Percentiles rank a stretch among this genome's conserved stretches.
These are phyloP conservation scores for Tolypocladium amazonense DNA, from an alignment of 2,329 filamentous ascomycete genomes.

Conservation along the genomic window DNA sequence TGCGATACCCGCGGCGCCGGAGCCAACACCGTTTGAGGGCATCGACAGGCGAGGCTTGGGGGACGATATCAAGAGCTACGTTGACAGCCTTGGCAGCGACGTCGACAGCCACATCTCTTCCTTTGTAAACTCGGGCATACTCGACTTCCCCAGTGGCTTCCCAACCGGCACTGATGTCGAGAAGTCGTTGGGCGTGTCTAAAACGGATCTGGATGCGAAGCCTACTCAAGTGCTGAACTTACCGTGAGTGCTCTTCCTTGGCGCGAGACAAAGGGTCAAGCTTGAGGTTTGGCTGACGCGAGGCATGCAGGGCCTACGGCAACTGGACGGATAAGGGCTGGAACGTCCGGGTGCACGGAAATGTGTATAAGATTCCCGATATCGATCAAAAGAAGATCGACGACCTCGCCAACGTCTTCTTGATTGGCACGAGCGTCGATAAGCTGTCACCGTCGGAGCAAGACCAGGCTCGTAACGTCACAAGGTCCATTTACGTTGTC, in stretches of 20 bases:
- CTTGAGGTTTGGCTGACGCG: not conserved
- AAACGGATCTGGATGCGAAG: slow-evolving; percentile 45
- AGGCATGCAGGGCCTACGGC: slow-evolving; percentile 40
- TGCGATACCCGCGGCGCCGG: slow-evolving; percentile 8
- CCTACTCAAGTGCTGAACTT: slow-evolving; percentile 64
- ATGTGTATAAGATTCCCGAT: slow-evolving; percentile 71
- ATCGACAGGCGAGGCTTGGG: slow-evolving; percentile 21
- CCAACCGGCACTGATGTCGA: slow-evolving; percentile 51
- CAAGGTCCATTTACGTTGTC: slow-evolving; percentile 62
- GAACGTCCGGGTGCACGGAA: slow-evolving; percentile 68
- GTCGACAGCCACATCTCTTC: slow-evolving; percentile 47
- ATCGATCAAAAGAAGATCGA: slow-evolving; percentile 55
- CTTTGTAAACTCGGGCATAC: slow-evolving; percentile 52
- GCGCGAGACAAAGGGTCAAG: not conserved
- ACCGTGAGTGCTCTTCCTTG: slow-evolving; percentile 31
- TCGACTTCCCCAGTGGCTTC: slow-evolving; percentile 57
- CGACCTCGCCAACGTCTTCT: slow-evolving; percentile 58
- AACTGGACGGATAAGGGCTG: slow-evolving; percentile 72
- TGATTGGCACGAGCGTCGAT: slow-evolving; percentile 52
- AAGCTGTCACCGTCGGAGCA: slow-evolving; percentile 48
- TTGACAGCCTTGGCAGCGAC: slow-evolving; percentile 35
- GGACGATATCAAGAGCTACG: slow-evolving; percentile 35
- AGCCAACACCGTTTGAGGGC: slow-evolving; percentile 12
- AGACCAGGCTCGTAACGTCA: slow-evolving; percentile 62
- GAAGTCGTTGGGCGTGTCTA: slow-evolving; percentile 49